These are phyloP conservation scores for Entomortierella lignicola DNA, from an alignment of 192 early-diverging fungal genomes.

Conservation along the genomic window DNA sequence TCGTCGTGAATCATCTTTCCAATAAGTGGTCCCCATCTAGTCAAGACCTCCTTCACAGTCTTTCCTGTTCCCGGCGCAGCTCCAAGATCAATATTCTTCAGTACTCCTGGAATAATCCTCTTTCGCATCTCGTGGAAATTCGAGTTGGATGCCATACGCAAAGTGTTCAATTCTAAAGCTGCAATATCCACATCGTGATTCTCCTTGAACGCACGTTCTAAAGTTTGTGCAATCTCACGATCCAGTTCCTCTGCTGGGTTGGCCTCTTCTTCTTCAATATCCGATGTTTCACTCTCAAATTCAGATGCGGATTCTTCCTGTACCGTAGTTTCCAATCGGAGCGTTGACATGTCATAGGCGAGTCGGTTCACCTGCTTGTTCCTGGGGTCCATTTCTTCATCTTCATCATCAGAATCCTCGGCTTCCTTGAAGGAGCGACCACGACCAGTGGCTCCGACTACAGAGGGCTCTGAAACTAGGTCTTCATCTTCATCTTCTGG, in stretches of 20 bases:
- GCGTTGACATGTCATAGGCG: conserved; percentile 62
- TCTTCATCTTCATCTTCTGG: conserved; percentile 57
- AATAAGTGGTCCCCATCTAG: conserved; percentile 79
- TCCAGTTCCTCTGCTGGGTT: conserved; percentile 75
- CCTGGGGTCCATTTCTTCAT: conserved; percentile 62
- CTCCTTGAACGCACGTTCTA: conserved; percentile 86
- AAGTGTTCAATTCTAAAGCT: conserved; percentile 85
- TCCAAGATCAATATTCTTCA: conserved; percentile 68
- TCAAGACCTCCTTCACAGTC: conserved; percentile 58
- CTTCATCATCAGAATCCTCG: conserved; percentile 70
- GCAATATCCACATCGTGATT: conserved; percentile 79
- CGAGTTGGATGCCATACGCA: conserved; percentile 89
- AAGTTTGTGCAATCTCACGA: conserved; percentile 75
- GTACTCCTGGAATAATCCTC: conserved; percentile 76
- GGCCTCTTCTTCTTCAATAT: conserved; percentile 62
- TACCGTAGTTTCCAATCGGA: conserved; percentile 42
- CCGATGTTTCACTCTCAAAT: conserved; percentile 60
- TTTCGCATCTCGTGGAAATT: conserved; percentile 82
- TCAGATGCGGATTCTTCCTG: conserved; percentile 57
- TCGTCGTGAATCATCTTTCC: conserved; percentile 71
- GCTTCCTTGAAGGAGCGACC: conserved; percentile 58
- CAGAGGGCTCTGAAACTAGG: conserved; percentile 43
- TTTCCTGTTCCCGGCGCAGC: conserved; percentile 35
- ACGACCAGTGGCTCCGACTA: conserved; percentile 66
- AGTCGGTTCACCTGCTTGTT: conserved; percentile 62